Evolutionary conservation across 2,329 filamentous ascomycete species (phyloP).

Genomic region (Aspergillus sergii): DNA sequence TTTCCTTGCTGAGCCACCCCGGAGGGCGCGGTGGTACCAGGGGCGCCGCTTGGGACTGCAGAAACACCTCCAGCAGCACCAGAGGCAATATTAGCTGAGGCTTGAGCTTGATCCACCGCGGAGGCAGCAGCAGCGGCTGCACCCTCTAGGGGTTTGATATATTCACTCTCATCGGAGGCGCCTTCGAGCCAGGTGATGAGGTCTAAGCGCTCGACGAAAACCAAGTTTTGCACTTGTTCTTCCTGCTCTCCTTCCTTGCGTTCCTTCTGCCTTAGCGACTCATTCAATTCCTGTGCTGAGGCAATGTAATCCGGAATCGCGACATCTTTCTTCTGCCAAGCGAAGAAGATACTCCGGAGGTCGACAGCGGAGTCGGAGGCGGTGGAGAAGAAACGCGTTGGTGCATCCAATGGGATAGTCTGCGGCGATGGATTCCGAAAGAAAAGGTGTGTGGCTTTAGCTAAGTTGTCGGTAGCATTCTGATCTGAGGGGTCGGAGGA

Average conservation of each 20-base stretch:
- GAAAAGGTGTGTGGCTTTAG: conserved; percentile 75
- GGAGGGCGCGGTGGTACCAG: conserved; percentile 38
- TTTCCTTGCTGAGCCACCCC: conserved; percentile 40
- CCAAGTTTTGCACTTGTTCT: conserved; percentile 79
- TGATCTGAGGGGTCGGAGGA: conserved; percentile 65
- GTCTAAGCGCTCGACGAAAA: conserved; percentile 89
- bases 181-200: conserved; percentile 92
- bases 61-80: conserved; percentile 51
- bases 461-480: conserved; percentile 64
- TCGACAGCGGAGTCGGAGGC: conserved; percentile 70
- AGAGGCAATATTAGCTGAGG: conserved; percentile 53
- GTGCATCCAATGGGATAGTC: conserved; percentile 68
- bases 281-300: conserved; percentile 77
- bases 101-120: conserved; percentile 44
- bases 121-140: conserved; percentile 48
- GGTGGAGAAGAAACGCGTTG: conserved; percentile 86
- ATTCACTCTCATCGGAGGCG: conserved; percentile 86
- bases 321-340: conserved; percentile 90
- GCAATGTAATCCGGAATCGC: conserved; percentile 90
- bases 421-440: conserved; percentile 66
- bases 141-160: conserved; percentile 80
- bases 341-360: conserved; percentile 92
- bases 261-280: conserved; percentile 60
- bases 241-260: conserved; percentile 29
- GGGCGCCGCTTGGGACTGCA: conserved; percentile 44